Base-by-base conservation (phyloP, 2,329 filamentous ascomycete species). In the Venturiaceae sp. region DNA sequence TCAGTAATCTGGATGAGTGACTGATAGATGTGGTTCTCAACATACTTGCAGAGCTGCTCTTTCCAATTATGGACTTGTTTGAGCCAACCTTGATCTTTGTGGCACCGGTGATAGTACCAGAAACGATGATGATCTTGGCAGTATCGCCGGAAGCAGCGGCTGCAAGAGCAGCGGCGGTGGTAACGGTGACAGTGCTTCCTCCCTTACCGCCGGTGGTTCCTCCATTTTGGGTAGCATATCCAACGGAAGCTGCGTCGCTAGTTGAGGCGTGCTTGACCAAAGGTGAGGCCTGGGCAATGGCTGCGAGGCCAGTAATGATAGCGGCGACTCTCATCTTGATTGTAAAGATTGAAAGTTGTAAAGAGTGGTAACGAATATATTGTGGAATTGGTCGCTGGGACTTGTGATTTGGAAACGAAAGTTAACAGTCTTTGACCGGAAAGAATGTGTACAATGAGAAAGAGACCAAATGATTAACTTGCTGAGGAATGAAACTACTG, bases 51-150 rank as follows among this genome's bases (percentile, higher is more conserved):
- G 69, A 70, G 39, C 72, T 70, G 55, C 77, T 74, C 59, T 77
- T 73, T 58, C 80, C 80, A 57, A 81, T 71, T 62, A 83, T 71
- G 23, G 75, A 77, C 60, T 79, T 83, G 70, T 78, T 76, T 59
- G 74, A 74, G 57, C 69, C 67, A 39, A 82, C 67, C 61, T 75
- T 73, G 60, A 81, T 67, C 54, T 76, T 71, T 34, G 66, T 73
- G 52, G 69, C 72, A 52, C 72, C 74, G 39, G 66, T 67, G 58
- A 80, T 72, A 37, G 71, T 71, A 26, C 78, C 77, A 16, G 71
- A 74, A 62, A 81, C 68, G 59, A 73, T 72, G 59, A 80, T 72
- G 47, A 81, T 77, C 44, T 71, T 72, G 16, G 74, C 72, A 3
- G 67, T 67, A 16, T 75, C 70, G 16, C 72, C 75, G 11, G 67